Base-by-base conservation (phyloP, 768 basidiomycete genomes). In the Pulveroboletus sp. region DNA sequence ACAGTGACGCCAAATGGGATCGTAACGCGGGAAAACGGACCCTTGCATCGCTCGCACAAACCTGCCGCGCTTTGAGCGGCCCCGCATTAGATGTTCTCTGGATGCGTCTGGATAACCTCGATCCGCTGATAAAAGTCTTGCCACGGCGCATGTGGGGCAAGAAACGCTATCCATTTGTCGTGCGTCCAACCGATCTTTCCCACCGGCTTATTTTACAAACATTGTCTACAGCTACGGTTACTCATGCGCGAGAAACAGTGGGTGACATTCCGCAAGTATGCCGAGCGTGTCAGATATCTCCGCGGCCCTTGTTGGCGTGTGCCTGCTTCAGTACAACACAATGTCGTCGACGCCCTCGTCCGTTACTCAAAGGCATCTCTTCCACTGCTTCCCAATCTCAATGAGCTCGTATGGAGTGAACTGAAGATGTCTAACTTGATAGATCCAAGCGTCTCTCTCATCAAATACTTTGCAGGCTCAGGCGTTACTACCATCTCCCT, bases 181-280 rank as follows among this genome's bases (percentile, higher is more conserved):
- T 64, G 25, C 32, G 62, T 55, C 20, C 25, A 38, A 8, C 20
- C 1, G 19, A 33, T 38, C 14, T 16, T n/a, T n/a, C n/a, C 14
- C 10, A 3, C 6, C 17, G 27, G 4, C 13, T 25, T n/a, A 24
- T 39, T 23, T 9, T 11, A 19, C 43, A 9, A 34, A 25, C 10
- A 16, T 20, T 40, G 16, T 2, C 25, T 29, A 17, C 40, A 63
- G 62, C 45, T 63, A 16, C 56, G 60, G 4, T 45, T 55, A 45
- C 62, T 64, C 39, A 49, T 64, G 55, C 50, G 62, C 19, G 57
- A 64, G 37, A 59, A 57, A 20, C 60, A 65, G 35, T 67, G 65
- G 65, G 4, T 14, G 1, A 59, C 49, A 5, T 67, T 65, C 40
- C 45, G 27, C 35, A 57, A 58, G 19, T 66, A 66, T 14, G 59